Base-by-base conservation (phyloP, 75 land plant genomes). In the Pseudotsuga menziesii region DNA sequence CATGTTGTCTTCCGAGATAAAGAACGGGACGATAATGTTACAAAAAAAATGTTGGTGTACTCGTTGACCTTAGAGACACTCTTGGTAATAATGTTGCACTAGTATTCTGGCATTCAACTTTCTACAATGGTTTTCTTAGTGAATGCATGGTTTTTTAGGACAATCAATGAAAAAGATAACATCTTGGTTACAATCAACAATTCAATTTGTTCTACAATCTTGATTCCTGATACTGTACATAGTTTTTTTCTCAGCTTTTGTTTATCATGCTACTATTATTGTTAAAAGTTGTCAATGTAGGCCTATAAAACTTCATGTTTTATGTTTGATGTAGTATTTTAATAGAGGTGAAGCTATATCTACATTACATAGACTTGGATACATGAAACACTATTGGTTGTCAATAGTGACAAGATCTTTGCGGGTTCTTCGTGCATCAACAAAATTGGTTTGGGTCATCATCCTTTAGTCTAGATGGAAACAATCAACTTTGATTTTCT, bases 131-230 rank as follows among this genome's bases (percentile, higher is more conserved):
- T 55, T 89, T 91, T 63, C 78, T 91, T 17, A 85, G 82, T 23
- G 93, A 91, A 57, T 91, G 93, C 81, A 73, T 80, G 35, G 71
- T 79, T 36, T 86, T 89, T 61, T 85, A 89, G 8, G 89, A 89
- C 73, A 87, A 84, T 48, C 89, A 86, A 79, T 91, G 72, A 91
- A 90, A 76, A 92, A 91, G 61, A 91, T 92, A n/a, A 92, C 92
- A n/a, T 81, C 82, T 71, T 91, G 93, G 93, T 86, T 92, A 2
- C 89, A 85, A 73, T 78, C 75, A 14, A 89, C 88, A 76, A 86
- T 91, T 44, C 52, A 55, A 20, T 83, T 90, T 19, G 64, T 85
- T n/a, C 3, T 85, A 16, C 79, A 74, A 25, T 78, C 85, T 23
- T 80, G 70, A 75, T 39, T 69, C 3, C 12, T 8, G 39, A 19